Evolutionary conservation across 768 basidiomycete species (phyloP), one percentile per base, ranked within the genome.

Genomic region (Roridomyces roridus): DNA sequence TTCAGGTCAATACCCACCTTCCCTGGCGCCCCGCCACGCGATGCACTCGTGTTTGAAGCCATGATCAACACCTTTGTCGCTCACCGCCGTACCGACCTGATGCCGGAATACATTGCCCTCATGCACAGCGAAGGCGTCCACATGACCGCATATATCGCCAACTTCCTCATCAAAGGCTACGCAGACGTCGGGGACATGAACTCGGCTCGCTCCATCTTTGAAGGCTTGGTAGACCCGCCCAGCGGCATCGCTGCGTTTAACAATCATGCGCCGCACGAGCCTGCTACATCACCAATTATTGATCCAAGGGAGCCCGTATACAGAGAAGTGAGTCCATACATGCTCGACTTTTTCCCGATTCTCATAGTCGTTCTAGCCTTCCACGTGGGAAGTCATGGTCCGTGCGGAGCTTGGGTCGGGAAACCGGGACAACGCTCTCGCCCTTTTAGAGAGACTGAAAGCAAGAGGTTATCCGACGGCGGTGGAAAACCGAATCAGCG

Each of bases 351-450:
- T 43, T 8, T 48, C 15, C 35, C 21, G 3, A 15, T 44, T 28
- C 43, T 36, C 63, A 44, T 18, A 60, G 26, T 37, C 9, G 42
- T 49, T 26, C 48, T 48, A 92, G 87, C 94, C 93, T 12, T 94
- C 91, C 36, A 96, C 94, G 1, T 96, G 92, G 88, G 97, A 98
- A 68, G 87, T 86, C 5, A 98, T 99, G 95, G 85, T 99, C 60
- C 85, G 92, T 14, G 92, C 91, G 1, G 97, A 99, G 69, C 79
- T 98, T 11, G 86, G 86, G 18, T 84, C 81, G 46, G 92, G 92
- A 12, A 84, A 92, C 63, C 84, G 86, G 12, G 82, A 86, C 42
- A 79, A 80, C 11, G 96, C 96, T 0, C 43, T 84, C 4, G 82
- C 78, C 3, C 77, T 98, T 0, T 77, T 96, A 26, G 81, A 85